Evolutionary conservation across 306 rosid species (phyloP).

Genomic region (Prosopis cineraria): DNA sequence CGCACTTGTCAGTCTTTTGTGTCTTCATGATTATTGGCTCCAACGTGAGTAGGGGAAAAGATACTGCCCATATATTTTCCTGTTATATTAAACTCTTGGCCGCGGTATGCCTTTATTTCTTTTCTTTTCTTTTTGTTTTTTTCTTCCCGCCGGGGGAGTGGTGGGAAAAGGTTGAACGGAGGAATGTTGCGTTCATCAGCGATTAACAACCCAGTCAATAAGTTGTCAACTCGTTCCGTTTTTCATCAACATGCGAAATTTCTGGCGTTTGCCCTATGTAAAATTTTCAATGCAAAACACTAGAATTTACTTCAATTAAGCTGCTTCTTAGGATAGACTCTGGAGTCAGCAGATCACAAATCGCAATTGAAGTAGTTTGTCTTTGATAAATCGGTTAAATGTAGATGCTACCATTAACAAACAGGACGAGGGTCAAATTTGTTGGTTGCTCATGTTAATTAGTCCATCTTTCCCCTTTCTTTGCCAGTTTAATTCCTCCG

Average conservation of each 20-base stretch:
- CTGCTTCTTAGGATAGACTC: background rate
- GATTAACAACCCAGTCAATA: background rate
- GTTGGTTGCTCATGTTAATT: background rate
- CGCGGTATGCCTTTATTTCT: background rate
- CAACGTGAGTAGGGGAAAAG: background rate
- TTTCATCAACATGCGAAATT: background rate
- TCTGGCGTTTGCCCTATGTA: background rate
- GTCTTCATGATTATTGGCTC: background rate
- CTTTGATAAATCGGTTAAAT: background rate
- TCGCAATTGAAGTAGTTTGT: background rate
- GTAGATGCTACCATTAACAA: background rate
- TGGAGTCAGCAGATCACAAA: background rate
- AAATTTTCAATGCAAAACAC: background rate
- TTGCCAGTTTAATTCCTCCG: background rate
- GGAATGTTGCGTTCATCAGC: background rate
- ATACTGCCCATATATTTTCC: background rate
- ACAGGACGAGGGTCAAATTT: background rate
- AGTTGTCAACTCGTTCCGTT: background rate
- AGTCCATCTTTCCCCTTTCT: background rate
- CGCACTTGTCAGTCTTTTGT: background rate
- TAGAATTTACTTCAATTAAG: slow-evolving; percentile 5
- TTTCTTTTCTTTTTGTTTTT: background rate
- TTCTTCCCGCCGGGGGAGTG: no score
- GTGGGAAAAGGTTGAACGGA: background rate
- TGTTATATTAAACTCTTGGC: background rate